phyloP scores from a whole-genome alignment of 2,329 filamentous ascomycete genomes.

The Scleromitrula shiraiana region DNA sequence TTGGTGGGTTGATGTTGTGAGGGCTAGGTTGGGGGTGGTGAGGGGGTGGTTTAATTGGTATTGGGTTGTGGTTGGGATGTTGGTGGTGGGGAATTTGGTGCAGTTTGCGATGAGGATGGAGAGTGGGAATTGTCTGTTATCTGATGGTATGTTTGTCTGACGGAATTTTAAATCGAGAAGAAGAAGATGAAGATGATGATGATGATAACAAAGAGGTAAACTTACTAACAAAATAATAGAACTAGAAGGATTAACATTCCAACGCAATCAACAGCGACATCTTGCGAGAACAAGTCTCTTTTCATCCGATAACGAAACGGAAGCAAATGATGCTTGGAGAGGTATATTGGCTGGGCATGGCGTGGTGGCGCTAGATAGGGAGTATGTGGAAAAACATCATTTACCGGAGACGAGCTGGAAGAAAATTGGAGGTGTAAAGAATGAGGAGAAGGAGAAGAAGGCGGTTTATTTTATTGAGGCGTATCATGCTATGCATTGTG shows the following conservation, averaged over 20 bases:
- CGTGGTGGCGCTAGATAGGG: not conserved
- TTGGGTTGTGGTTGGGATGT: no score
- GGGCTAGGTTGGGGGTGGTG: no score
- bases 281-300: not conserved
- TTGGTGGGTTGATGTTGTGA: no score
- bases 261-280: not conserved
- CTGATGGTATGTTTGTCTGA: no score
- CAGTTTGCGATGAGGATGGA: no score
- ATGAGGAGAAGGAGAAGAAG: not conserved
- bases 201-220: no score
- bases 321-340: not conserved
- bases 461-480: conserved; percentile 4
- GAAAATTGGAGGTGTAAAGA: not conserved
- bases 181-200: no score
- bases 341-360: not conserved
- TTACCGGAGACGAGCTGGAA: not conserved
- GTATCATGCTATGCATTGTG: conserved; percentile 4
- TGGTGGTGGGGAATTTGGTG: no score
- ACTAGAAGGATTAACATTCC: no score
- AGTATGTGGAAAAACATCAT: not conserved
- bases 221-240: not conserved
- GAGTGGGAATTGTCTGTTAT: no score
- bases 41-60: no score
- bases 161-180: no score
- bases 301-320: not conserved